Evolutionary conservation across 1,284 basidiomycete genomes (phyloP).

Genomic region (Cutaneotrichosporon sp.): DNA sequence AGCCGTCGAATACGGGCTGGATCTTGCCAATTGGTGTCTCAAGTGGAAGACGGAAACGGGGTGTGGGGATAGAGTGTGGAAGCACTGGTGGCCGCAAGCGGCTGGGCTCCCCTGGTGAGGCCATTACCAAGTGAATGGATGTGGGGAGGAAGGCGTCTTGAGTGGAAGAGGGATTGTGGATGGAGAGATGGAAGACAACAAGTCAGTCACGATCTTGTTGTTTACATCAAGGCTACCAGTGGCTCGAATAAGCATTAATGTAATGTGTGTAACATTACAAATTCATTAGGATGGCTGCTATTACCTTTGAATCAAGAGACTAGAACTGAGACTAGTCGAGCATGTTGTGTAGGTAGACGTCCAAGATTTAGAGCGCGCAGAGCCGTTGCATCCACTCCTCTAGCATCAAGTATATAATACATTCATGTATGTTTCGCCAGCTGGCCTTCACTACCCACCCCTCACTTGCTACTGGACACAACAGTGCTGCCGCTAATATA

Average conservation of each 20-base stretch:
- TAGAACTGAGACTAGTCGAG: no score
- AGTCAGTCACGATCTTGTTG: not conserved
- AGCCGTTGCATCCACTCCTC: constrained; percentile 3
- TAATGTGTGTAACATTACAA: not conserved
- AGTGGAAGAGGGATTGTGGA: not conserved
- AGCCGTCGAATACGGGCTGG: constrained; percentile 21
- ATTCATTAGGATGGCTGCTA: no score
- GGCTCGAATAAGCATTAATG: not conserved
- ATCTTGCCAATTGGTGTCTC: constrained; percentile 23
- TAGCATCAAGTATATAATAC: not conserved
- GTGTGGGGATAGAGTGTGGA: not conserved
- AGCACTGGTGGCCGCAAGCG: not conserved
- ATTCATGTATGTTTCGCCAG: not conserved
- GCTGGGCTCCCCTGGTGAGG: not conserved
- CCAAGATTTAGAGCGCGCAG: not conserved
- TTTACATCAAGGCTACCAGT: not conserved
- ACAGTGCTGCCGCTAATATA: not conserved
- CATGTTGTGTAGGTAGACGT: no score
- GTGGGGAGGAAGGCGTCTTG: not conserved
- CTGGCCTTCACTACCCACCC: not conserved
- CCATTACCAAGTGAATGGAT: not conserved
- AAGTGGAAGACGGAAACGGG: not conserved
- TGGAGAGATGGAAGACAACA: not conserved
- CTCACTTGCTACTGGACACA: not conserved
- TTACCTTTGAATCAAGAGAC: no score